Evolutionary conservation across 306 rosid genomes (phyloP), one percentile per base, ranked within the genome.

Genomic region (Nissolia schottii): DNA sequence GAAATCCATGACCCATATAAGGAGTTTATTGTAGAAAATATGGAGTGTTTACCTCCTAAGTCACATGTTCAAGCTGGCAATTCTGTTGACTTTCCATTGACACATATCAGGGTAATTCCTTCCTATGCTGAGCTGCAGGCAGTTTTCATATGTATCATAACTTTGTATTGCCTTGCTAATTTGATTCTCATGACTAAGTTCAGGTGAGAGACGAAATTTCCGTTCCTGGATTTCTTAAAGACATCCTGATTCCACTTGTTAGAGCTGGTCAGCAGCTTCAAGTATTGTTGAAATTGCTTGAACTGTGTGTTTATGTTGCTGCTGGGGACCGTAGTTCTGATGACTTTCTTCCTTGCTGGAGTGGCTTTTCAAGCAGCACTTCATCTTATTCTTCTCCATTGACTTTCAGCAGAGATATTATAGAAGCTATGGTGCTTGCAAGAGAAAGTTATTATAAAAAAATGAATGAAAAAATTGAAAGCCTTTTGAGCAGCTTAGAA

Each of bases 201-300:
- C 81, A 94, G 98, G 92, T 86, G 73, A 88, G 82, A 82, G 94
- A 82, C 67, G 95, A 87, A 82, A 94, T 85, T 79, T 35, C 91
- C 4, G 27, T 89, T 83, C 97, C 99, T 73, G 89, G 85, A 73
- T 94, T 94, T 84, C 83, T 94, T 55, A 85, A 74, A 74, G 87
- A 89, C 41, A 51, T 45, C 31, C 53, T 91, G 86, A 78, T 84
- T 82, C 99, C 97, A 40, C 99, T 91, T 62, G 77, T 89, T 9
- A 82, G 99, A 83, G 97, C 96, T 68, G 99, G 97, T 56, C 97
- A 87, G 85, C 99, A 94, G 80, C 96, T 94, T 70, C 96, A 89
- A 88, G 93, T 91, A 45, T 82, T 94, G 38, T 82, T 85, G 82
- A 91, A 91, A 84, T 85, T 94, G 82, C 89, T 91, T 80, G 97